Conservation (phyloP, 805 yeast genomes). For the Starmerella ratchasimensis region DNA sequence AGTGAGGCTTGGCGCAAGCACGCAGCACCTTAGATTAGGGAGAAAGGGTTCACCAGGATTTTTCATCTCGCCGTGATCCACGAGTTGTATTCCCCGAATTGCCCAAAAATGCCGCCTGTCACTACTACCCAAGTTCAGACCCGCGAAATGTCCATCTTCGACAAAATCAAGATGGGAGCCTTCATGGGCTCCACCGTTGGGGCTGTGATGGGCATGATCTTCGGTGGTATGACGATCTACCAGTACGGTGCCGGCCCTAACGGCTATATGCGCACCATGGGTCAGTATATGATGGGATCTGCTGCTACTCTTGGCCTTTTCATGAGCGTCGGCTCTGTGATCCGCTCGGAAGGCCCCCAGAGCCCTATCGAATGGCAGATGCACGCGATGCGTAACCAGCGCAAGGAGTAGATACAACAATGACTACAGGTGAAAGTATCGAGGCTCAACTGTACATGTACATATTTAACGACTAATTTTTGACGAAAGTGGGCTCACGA, state of each 20-base stretch:
- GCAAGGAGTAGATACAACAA: too few relatives aligned
- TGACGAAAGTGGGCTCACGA: too few relatives aligned
- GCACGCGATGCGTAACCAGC: slow-evolving; percentile 1
- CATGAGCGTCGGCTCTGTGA: slow-evolving; percentile 84
- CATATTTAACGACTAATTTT: too few relatives aligned
- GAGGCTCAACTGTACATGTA: too few relatives aligned
- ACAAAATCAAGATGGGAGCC: slow-evolving; percentile 96
- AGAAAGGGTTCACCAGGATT: too few relatives aligned
- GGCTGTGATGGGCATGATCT: slow-evolving; percentile 84
- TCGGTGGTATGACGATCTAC: slow-evolving; percentile 83
- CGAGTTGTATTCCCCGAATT: neutral
- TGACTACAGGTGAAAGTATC: too few relatives aligned
- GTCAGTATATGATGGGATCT: slow-evolving; percentile 91
- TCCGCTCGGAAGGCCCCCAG: slow-evolving; percentile 25
- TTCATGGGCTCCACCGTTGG: slow-evolving; percentile 91
- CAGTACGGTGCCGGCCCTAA: slow-evolving; percentile 97
- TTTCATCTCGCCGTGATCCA: neutral
- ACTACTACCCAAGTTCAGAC: slow-evolving; percentile 23
- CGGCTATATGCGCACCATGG: slow-evolving; percentile 91
- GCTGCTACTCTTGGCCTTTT: slow-evolving; percentile 94
- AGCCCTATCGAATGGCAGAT: slow-evolving; percentile 14
- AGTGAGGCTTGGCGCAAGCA: too few relatives aligned
- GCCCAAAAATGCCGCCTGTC: slow-evolving; percentile 24
- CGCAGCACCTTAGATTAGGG: too few relatives aligned
- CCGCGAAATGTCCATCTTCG: slow-evolving; percentile 64